Base-by-base conservation (phyloP, 306 rosid species). In the Castanospermum australe region DNA sequence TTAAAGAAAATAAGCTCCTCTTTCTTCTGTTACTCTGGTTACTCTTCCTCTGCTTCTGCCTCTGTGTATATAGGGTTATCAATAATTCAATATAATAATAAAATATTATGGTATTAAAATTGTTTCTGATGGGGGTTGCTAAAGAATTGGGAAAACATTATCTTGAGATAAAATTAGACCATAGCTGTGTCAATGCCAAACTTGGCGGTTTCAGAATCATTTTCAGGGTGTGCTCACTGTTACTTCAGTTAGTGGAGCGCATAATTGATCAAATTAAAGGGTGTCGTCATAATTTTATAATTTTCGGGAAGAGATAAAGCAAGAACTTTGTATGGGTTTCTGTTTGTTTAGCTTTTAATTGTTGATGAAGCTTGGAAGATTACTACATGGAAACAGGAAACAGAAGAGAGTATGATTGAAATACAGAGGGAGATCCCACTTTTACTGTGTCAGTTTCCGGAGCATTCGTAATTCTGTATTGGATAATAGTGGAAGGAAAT, bases 401-500 rank as follows among this genome's bases (percentile, higher is more conserved):
- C 17, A 28, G 32, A 28, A 15, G 51, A 28, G 20, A 55, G 18
- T 32, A 45, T 39, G 64, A 73, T 51, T 70, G 76, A 25, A 20
- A 73, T 15, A 18, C 60, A 76, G 36, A 12, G 45, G 22, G 32
- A 20, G 74, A 62, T 77, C 59, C 78, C 36, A 64, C 77, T 76
- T 70, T 47, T 50, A 71, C 80, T 5, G 77, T 71, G 71, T 77
- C 35, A 21, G 42, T 38, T 32, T 44, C 3, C 51, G 33, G 39
- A 32, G 44, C 55, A 45, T 77, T 35, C 70, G 74, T 47, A 50
- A 61, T 61, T 74, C 61, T 60, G 67, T 18, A 82, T 50, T 82
- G 81, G 67, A 81, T 76, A 39, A 78, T 52, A 18, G 28, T 62
- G 79, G 71, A 59, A 50, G 62, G 38, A 48, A 85, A 85, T 78